phyloP scores from a whole-genome alignment of 768 basidiomycete species.

The Mycena polygramma region DNA sequence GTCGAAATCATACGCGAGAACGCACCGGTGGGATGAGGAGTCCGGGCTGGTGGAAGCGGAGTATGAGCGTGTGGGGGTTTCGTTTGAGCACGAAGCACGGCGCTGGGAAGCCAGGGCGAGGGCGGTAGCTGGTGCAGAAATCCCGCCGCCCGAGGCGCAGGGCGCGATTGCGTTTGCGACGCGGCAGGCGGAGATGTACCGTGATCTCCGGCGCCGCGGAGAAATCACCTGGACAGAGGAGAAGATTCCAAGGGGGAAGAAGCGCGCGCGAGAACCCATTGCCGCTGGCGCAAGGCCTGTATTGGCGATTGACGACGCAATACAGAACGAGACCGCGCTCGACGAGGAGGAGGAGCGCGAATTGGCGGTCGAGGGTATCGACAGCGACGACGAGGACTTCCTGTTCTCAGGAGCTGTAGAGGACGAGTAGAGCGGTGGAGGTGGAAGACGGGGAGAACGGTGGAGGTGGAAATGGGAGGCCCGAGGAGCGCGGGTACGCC shows the following conservation, averaged over 20 bases:
- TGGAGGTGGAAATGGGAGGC: no score
- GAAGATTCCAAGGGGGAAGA: background rate
- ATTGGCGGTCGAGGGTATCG: background rate
- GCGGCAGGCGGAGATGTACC: slow-evolving; percentile 12
- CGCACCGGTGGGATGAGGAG: slow-evolving; percentile 7
- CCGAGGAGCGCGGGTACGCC: no score
- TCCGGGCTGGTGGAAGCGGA: background rate
- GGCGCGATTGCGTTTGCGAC: slow-evolving; percentile 12
- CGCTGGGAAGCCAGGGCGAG: background rate
- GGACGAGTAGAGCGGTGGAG: background rate
- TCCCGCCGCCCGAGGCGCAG: background rate
- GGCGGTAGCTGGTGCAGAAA: background rate
- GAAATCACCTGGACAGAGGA: background rate
- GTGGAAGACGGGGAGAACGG: no score
- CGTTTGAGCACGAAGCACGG: slow-evolving; percentile 7
- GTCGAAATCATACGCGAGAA: background rate
- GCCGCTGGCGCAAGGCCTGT: background rate
- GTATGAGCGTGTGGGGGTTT: background rate
- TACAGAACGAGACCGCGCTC: background rate
- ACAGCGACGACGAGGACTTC: background rate
- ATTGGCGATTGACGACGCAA: background rate
- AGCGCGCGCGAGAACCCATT: background rate
- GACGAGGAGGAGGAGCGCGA: background rate
- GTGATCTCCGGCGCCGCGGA: background rate
- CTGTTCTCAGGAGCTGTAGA: background rate